Evolutionary conservation across 2,329 filamentous ascomycete genomes (phyloP).

Genomic region (Fusarium nodosum): DNA sequence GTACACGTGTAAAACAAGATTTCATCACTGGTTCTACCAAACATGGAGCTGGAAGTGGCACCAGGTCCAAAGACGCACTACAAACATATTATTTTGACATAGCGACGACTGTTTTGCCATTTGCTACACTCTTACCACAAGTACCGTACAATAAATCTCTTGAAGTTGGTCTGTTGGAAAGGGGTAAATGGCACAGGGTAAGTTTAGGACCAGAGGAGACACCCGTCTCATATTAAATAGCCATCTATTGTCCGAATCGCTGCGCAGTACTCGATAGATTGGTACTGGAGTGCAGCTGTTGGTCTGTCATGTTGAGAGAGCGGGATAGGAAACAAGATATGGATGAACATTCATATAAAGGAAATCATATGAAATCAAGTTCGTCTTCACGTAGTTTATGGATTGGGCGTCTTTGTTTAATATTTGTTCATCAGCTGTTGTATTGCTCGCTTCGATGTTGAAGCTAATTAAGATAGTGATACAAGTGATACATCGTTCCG

Average conservation of each 20-base stretch:
- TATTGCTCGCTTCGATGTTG: constrained; percentile 26
- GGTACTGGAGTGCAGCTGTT: background rate
- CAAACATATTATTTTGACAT: background rate
- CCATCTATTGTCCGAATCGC: background rate
- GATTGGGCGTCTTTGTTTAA: background rate
- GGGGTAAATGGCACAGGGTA: constrained; percentile 10
- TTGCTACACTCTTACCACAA: background rate
- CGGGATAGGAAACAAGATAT: constrained; percentile 11
- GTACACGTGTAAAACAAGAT: background rate
- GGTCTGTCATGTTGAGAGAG: constrained; percentile 2
- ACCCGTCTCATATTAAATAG: background rate
- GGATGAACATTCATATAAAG: background rate
- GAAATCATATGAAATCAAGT: background rate
- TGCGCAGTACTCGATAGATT: constrained; percentile 23
- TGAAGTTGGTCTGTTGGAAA: background rate
- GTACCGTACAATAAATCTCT: background rate
- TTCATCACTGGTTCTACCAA: background rate
- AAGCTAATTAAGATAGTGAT: constrained; percentile 44
- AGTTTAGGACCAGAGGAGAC: constrained; percentile 7
- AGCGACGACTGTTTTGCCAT: background rate
- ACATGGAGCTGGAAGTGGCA: background rate
- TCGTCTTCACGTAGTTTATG: background rate
- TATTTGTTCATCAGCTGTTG: constrained; percentile 15
- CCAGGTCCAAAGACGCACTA: too few relatives aligned
- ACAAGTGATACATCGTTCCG: constrained; percentile 53